Conservation (phyloP, 371 early-diverging fungal genomes). For the Mortierella sp. region DNA sequence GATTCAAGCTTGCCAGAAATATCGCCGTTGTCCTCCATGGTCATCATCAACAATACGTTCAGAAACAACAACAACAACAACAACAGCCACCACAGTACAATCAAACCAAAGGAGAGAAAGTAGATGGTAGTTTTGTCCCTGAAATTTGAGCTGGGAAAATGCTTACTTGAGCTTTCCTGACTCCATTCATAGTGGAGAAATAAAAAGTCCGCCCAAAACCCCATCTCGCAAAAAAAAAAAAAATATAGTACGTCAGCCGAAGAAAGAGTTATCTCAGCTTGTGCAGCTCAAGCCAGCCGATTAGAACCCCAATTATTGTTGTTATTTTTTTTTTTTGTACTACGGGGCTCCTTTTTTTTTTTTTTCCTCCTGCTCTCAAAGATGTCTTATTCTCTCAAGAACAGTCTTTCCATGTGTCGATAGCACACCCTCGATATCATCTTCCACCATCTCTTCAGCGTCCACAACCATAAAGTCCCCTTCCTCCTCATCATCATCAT, state of each 20-base stretch:
- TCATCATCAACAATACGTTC: slow-evolving; percentile 2
- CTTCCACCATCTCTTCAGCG: slow-evolving; percentile 17
- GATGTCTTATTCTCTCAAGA: background rate
- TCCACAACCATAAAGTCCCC: slow-evolving; percentile 19
- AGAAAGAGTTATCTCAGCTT: too few species aligned
- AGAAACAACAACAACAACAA: slow-evolving; percentile 5
- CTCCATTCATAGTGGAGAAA: too few species aligned
- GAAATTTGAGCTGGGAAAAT: background rate
- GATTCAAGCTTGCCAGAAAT: slow-evolving; percentile 18
- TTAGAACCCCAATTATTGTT: too few species aligned
- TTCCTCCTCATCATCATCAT: slow-evolving; percentile 4
- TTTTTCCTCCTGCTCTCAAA: background rate
- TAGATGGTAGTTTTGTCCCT: too few species aligned
- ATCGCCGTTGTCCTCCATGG: slow-evolving; percentile 9
- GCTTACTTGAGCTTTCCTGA: background rate
- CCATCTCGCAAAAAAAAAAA: too few species aligned
- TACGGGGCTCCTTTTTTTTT: background rate
- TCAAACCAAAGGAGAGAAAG: background rate
- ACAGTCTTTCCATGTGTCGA: background rate
- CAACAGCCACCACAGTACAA: background rate
- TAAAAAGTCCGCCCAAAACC: too few species aligned
- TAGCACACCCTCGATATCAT: background rate
- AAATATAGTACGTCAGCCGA: too few species aligned
- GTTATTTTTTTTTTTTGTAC: too few species aligned
- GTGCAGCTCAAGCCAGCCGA: too few species aligned